These are phyloP conservation scores for Plectosphaerella plurivora DNA, from an alignment of 2,329 filamentous ascomycete species.

Conservation along the genomic window DNA sequence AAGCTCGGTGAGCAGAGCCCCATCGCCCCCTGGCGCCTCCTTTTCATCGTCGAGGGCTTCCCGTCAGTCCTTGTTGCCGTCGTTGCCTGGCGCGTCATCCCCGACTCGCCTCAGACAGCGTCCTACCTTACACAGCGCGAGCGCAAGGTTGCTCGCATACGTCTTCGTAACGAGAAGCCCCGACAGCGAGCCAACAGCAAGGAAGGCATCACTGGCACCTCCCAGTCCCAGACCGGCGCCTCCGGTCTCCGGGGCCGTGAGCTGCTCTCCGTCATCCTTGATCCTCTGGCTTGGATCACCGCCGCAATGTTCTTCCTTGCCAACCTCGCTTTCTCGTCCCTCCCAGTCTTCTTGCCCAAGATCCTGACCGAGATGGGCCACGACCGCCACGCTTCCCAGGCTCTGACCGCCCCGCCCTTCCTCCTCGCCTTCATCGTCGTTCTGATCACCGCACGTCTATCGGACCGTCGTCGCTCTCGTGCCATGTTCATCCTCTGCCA, in stretches of 20 bases:
- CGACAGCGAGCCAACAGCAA: slow-evolving; percentile 10
- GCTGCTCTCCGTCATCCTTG: slow-evolving; percentile 53
- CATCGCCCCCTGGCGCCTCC: slow-evolving; percentile 78
- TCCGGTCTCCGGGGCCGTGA: slow-evolving; percentile 49
- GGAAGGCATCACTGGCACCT: not conserved
- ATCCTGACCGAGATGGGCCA: slow-evolving; percentile 76
- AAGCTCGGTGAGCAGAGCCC: slow-evolving; percentile 59
- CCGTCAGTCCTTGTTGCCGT: slow-evolving; percentile 73
- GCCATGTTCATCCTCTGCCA: slow-evolving; percentile 64
- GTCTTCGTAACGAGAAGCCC: slow-evolving; percentile 52
- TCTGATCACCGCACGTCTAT: slow-evolving; percentile 66
- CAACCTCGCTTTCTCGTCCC: slow-evolving; percentile 83
- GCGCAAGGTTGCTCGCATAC: slow-evolving; percentile 65
- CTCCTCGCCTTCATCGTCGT: slow-evolving; percentile 70
- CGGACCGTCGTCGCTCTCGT: slow-evolving; percentile 61
- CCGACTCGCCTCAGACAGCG: slow-evolving; percentile 68
- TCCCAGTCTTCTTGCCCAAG: slow-evolving; percentile 83
- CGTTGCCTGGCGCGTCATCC: slow-evolving; percentile 69
- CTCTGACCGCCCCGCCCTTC: slow-evolving; percentile 77
- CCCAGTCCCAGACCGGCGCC: slow-evolving; percentile 9
- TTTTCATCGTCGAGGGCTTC: slow-evolving; percentile 83
- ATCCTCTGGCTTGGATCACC: slow-evolving; percentile 70
- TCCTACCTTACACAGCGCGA: slow-evolving; percentile 58
- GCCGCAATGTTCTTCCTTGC: slow-evolving; percentile 77
- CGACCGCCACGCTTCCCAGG: slow-evolving; percentile 63